Percentiles rank a stretch among this genome's conserved stretches.
Evolutionary conservation across 305 asterid genomes (phyloP).

Genomic region (Fraxinus xanthoxyloides): DNA sequence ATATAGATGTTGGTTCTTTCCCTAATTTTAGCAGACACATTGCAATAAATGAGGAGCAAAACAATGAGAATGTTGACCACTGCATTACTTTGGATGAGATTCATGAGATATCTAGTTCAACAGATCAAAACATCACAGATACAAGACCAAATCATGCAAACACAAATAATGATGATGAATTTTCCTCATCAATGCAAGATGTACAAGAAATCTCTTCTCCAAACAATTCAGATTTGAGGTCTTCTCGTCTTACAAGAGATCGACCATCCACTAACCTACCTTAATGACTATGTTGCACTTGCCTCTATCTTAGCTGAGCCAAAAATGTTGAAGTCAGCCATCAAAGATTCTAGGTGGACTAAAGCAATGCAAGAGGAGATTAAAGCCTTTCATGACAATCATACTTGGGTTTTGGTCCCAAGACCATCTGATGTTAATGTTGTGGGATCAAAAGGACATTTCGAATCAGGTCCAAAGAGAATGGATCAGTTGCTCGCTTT

Average conservation of each 20-base stretch:
- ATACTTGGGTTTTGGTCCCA: background rate
- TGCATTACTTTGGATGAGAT: background rate
- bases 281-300: background rate
- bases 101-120: background rate
- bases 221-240: too few relatives aligned
- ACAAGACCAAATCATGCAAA: too few relatives aligned
- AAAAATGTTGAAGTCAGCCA: too few relatives aligned
- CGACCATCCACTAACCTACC: background rate
- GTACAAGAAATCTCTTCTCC: background rate
- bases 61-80: too few relatives aligned
- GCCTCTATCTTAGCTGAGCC: background rate
- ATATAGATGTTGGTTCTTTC: background rate
- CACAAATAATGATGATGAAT: too few relatives aligned
- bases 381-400: too few relatives aligned
- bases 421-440: too few relatives aligned
- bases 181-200: background rate
- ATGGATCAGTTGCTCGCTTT: background rate
- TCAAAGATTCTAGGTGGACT: too few relatives aligned
- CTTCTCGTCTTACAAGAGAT: background rate
- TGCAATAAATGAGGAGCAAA: background rate
- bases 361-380: too few relatives aligned
- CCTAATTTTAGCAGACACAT: background rate
- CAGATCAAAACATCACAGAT: background rate
- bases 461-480: background rate
- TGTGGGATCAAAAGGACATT: too few relatives aligned